Evolutionary conservation across 495 filamentous ascomycete species (phyloP).

Genomic region (Penicillium coprophilum): DNA sequence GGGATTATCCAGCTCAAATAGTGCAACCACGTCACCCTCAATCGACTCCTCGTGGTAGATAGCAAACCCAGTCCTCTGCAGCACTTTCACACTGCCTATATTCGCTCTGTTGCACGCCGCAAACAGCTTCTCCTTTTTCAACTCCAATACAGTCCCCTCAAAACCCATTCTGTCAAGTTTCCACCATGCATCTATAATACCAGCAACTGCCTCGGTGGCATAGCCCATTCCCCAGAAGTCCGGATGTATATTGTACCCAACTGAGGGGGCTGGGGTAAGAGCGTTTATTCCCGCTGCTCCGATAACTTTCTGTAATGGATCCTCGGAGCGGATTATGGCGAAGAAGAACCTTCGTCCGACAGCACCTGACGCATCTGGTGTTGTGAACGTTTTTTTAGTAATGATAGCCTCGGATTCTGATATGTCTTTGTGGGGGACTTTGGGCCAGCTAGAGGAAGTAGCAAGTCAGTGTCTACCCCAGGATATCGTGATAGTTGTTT

Average conservation of each 20-base stretch:
- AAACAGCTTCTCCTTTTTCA: conserved; percentile 20
- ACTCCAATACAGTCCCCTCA: background rate
- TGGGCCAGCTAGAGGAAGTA: conserved; percentile 20
- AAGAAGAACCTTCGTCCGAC: conserved; percentile 26
- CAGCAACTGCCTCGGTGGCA: conserved; percentile 24
- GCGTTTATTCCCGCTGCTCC: conserved; percentile 26
- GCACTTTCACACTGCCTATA: conserved; percentile 26
- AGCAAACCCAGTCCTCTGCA: conserved; percentile 23
- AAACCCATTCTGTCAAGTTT: conserved; percentile 14
- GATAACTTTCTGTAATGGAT: conserved; percentile 21
- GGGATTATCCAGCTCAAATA: conserved; percentile 16
- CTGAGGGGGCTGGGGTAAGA: conserved; percentile 26
- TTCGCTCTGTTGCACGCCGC: conserved; percentile 26
- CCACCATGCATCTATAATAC: conserved; percentile 27
- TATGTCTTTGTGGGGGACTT: conserved; percentile 18
- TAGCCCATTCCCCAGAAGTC: conserved; percentile 27
- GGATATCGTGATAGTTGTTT: background rate
- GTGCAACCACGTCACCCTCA: conserved; percentile 22
- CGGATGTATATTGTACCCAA: conserved; percentile 31
- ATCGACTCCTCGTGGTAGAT: conserved; percentile 15
- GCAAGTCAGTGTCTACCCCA: background rate
- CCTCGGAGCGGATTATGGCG: conserved; percentile 16
- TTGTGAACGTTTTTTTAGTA: conserved; percentile 20
- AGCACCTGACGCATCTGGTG: conserved; percentile 28
- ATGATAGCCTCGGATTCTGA: conserved; percentile 25